Evolutionary conservation across 345 rosid species (phyloP).

Genomic region (Aethionema arabicum): DNA sequence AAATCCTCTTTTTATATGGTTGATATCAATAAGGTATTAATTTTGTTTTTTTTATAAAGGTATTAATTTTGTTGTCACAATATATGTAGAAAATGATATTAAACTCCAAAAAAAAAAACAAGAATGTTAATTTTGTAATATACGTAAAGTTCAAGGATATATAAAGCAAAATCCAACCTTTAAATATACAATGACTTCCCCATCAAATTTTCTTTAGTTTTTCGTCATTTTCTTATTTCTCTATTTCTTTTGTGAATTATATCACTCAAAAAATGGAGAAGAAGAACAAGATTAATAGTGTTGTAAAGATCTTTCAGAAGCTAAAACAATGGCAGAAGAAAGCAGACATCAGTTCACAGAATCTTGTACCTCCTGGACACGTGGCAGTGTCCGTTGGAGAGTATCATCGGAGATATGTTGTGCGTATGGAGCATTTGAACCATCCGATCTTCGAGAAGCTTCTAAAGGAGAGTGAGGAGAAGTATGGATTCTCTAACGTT

Average conservation of each 20-base stretch:
- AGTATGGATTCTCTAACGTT: slow-evolving; percentile 65
- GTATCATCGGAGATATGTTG: slow-evolving; percentile 54
- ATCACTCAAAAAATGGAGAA: slow-evolving; percentile 35
- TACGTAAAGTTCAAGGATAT: too few relatives aligned
- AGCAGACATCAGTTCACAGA: slow-evolving; percentile 45
- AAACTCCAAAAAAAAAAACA: too few relatives aligned
- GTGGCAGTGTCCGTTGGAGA: slow-evolving; percentile 73
- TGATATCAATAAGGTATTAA: too few relatives aligned
- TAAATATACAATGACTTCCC: too few relatives aligned
- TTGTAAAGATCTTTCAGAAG: slow-evolving; percentile 80
- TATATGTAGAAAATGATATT: too few relatives aligned
- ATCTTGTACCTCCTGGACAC: slow-evolving; percentile 75
- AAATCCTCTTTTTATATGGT: too few relatives aligned
- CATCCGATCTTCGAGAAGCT: slow-evolving; percentile 73
- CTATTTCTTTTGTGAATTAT: too few relatives aligned
- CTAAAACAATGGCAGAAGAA: slow-evolving; percentile 71
- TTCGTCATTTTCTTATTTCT: slow-evolving; percentile 34
- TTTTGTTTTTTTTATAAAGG: too few relatives aligned
- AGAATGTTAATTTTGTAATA: too few relatives aligned
- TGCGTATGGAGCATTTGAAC: slow-evolving; percentile 75
- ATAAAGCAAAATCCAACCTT: too few relatives aligned
- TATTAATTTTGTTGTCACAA: too few relatives aligned
- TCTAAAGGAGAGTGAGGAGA: slow-evolving; percentile 76
- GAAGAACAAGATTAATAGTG: slow-evolving; percentile 61
- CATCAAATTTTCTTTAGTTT: not conserved